Evolutionary conservation across 2,329 filamentous ascomycete species (phyloP).

Genomic region (Colletotrichum incanum): DNA sequence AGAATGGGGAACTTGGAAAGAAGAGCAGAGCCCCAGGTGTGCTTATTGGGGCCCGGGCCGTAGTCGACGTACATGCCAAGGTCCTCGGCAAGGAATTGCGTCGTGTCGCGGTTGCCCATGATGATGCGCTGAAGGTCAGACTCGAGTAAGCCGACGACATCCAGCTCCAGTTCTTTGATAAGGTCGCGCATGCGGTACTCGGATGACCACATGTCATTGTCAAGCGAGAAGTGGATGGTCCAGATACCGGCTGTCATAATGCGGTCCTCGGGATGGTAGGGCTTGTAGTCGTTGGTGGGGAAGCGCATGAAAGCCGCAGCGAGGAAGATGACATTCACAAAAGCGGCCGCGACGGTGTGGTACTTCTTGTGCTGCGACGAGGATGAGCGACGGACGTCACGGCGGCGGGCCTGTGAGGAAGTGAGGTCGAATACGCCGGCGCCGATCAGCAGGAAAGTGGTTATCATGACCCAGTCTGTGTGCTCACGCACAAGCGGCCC

Average conservation of each 20-base stretch:
- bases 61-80: constrained; percentile 99
- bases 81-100: constrained; percentile 95
- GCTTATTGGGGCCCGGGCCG: constrained; percentile 97
- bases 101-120: constrained; percentile 98
- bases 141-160: constrained; percentile 95
- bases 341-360: constrained; percentile 72
- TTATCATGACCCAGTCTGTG: constrained; percentile 95
- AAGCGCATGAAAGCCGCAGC: constrained; percentile 90
- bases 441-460: constrained; percentile 87
- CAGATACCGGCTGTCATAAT: constrained; percentile 95
- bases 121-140: constrained; percentile 97
- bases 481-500: constrained; percentile 93
- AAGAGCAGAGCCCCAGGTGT: constrained; percentile 95
- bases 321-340: constrained; percentile 85
- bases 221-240: constrained; percentile 98
- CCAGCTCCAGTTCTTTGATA: constrained; percentile 94
- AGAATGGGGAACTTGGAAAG: constrained; percentile 98
- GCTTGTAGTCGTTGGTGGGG: constrained; percentile 90
- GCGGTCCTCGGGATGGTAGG: constrained; percentile 90
- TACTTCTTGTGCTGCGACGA: constrained; percentile 66
- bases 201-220: constrained; percentile 99
- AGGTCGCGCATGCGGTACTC: constrained; percentile 94
- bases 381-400: constrained; percentile 53
- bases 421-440: constrained; percentile 85
- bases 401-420: constrained; percentile 62